A percentile compares a stretch with the other conserved stretches of the same genome.
Conservation (phyloP, 768 basidiomycete species). For the Cubamyces lactineus region DNA sequence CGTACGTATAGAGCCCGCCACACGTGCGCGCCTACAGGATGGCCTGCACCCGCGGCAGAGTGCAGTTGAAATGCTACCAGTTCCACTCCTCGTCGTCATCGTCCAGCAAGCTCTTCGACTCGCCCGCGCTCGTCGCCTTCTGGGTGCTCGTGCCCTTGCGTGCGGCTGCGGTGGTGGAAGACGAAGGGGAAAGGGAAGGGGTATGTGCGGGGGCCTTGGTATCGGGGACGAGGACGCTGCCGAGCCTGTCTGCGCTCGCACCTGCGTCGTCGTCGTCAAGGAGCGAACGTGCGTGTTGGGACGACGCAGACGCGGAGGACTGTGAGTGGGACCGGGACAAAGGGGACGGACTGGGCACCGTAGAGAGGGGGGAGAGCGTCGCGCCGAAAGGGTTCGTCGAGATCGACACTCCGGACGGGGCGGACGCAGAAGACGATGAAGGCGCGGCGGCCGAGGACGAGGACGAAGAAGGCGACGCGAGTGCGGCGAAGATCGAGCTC, state of each 20-base stretch:
- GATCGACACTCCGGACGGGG: constrained; percentile 23
- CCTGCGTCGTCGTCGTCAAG: constrained; percentile 39
- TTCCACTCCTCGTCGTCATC: constrained; percentile 62
- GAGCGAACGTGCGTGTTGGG: constrained; percentile 33
- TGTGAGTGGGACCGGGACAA: constrained; percentile 7
- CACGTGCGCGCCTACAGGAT: constrained; percentile 4
- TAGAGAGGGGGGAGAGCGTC: constrained; percentile 23
- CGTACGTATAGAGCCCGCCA: not conserved
- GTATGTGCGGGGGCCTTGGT: constrained; percentile 29
- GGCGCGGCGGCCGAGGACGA: constrained; percentile 31
- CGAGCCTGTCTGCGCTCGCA: constrained; percentile 24
- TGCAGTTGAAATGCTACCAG: constrained; percentile 44
- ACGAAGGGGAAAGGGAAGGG: constrained; percentile 13
- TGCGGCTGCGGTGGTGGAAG: constrained; percentile 3
- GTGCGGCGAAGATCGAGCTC: constrained; percentile 53
- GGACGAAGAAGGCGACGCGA: constrained; percentile 39
- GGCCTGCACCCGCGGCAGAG: constrained; percentile 18
- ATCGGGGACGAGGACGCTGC: constrained; percentile 41
- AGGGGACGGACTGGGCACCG: constrained; percentile 19
- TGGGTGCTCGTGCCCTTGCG: not conserved
- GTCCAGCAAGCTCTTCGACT: constrained; percentile 28
- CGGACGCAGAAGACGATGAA: constrained; percentile 31
- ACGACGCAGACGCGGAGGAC: constrained; percentile 22
- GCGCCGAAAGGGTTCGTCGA: constrained; percentile 23
- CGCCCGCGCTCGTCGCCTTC: not conserved